Percentiles rank a stretch among this genome's conserved stretches.
phyloP scores from a whole-genome alignment of 176 grass and related monocot species.

The Raddia guianensis region DNA sequence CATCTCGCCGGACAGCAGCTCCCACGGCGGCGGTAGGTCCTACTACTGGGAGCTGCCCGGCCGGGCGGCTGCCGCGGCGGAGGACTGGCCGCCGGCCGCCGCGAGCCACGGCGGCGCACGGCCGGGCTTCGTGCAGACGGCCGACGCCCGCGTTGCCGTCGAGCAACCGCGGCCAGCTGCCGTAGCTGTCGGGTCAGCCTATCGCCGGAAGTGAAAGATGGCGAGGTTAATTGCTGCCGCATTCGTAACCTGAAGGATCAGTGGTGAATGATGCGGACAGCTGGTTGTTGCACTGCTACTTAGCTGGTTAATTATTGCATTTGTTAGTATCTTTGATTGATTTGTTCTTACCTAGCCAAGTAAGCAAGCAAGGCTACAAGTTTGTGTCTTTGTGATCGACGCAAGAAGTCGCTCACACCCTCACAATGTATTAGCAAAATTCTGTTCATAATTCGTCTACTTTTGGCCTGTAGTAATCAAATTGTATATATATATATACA shows the following conservation, averaged over 20 bases:
- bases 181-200: constrained; percentile 11
- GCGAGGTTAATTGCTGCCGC: not conserved
- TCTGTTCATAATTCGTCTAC: not conserved
- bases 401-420: not conserved
- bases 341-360: not conserved
- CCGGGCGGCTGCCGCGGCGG: not conserved
- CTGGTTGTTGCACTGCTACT: not conserved
- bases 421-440: not conserved
- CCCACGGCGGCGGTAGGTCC: constrained; percentile 49
- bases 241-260: not conserved
- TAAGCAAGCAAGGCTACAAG: not conserved
- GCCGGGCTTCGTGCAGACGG: constrained; percentile 37
- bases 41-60: constrained; percentile 47
- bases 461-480: not conserved
- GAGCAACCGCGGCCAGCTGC: constrained; percentile 16
- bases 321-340: not conserved
- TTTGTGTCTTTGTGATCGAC: not conserved
- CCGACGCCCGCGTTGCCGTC: not conserved
- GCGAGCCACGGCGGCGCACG: constrained; percentile 22
- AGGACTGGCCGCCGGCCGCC: constrained; percentile 22
- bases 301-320: not conserved
- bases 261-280: too few species aligned
- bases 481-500: not conserved
- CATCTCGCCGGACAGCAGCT: constrained; percentile 49
- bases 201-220: constrained; percentile 40